A percentile compares a stretch with the other conserved stretches of the same genome.
These are phyloP conservation scores for Exserohilum turcica DNA, from an alignment of 2,329 filamentous ascomycete genomes.

Conservation along the genomic window DNA sequence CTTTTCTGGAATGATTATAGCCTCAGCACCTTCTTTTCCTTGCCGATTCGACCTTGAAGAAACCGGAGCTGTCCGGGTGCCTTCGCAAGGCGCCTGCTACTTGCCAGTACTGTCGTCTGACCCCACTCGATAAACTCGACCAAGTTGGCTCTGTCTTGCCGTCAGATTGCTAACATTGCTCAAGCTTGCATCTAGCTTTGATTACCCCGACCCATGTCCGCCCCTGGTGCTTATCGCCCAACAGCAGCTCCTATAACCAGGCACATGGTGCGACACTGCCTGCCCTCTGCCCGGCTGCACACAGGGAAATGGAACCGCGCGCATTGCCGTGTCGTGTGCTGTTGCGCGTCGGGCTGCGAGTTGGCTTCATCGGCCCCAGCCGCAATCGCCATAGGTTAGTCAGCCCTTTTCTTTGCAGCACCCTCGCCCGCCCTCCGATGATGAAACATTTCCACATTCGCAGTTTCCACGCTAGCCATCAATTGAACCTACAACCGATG, in stretches of 20 bases:
- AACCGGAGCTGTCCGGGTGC: constrained; percentile 68
- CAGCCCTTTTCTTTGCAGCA: constrained; percentile 2
- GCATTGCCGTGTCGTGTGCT: not conserved
- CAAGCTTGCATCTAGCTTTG: constrained; percentile 7
- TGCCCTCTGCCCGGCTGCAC: not conserved
- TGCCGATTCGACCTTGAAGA: constrained; percentile 89
- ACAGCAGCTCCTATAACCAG: not conserved
- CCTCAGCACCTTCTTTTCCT: constrained; percentile 81
- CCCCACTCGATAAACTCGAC: constrained; percentile 26
- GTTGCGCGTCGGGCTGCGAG: not conserved
- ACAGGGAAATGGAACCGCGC: not conserved
- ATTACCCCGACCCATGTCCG: constrained; percentile 6
- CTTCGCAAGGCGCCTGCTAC: constrained; percentile 74
- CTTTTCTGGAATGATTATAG: constrained; percentile 70
- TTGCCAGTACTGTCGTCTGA: constrained; percentile 92
- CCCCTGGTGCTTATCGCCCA: not conserved
- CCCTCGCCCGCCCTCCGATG: constrained; percentile 52
- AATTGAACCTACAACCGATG: constrained; percentile 65
- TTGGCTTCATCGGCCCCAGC: not conserved
- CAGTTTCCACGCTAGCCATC: constrained; percentile 85
- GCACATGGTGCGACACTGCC: not conserved
- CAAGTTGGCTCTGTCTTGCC: not conserved
- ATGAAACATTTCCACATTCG: constrained; percentile 82
- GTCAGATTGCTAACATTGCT: constrained; percentile 18
- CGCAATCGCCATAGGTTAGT: constrained; percentile 40